Evolutionary conservation across 2,329 filamentous ascomycete genomes (phyloP), one percentile per base, ranked within the genome.

Genomic region (Chrysosporium queenslandicum): DNA sequence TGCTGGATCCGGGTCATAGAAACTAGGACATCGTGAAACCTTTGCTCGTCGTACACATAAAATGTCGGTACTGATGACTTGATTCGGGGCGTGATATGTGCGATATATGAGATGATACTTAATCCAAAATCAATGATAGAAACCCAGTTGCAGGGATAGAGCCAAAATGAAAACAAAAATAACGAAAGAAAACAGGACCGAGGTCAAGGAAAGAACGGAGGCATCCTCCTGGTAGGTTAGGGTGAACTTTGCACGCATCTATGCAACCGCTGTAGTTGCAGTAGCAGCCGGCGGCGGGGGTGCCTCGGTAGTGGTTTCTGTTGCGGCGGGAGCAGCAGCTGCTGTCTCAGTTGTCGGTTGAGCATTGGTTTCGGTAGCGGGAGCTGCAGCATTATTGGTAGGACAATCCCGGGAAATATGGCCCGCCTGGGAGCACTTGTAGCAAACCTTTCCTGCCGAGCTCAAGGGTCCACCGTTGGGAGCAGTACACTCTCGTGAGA

Each of bases 371-470:
- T 66, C 59, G 48, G 64, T 71, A 49, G 58, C 58, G 34, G 61
- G 57, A 54, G 68, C 72, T 55, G 74, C 73, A 53, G 74, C 66
- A 60, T 78, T 77, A 60, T 81, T 85, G 83, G 81, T 89, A 71
- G 89, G 86, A 77, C 92, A 96, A 63, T 97, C 91, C 58, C 91
- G 86, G 54, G 88, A 94, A 71, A 97, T 97, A 73, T 97, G 91
- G 50, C 92, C 92, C 54, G 89, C 82, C 75, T 96, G 87, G 60
- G 91, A 88, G 68, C 92, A 98, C 71, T 90, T 86, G 77, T 98
- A 98, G 81, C 92, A 98, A 59, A 90, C 95, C 82, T 97, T 98
- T 67, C 91, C 91, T 58, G 87, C 88, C 58, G 88, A 94, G 80
- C 92, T 96, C 60, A 97, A 78, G 43, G 91, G 89, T 21, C 92